Percentiles rank a stretch among this genome's conserved stretches.
phyloP scores from a whole-genome alignment of 2,329 filamentous ascomycete species.

The Diaporthe sp. region DNA sequence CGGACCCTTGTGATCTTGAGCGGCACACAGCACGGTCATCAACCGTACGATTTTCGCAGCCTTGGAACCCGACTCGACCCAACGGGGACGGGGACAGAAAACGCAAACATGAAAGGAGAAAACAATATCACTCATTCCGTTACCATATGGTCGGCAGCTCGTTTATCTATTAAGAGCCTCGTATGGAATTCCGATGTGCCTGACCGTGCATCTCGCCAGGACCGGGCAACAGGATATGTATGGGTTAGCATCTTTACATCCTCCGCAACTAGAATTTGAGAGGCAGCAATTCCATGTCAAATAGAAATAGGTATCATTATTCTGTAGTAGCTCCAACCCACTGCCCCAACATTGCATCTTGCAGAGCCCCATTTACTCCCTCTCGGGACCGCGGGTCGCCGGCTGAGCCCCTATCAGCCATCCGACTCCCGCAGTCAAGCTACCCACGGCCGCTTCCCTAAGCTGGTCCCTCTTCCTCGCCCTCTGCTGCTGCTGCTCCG shows the following conservation, averaged over 20 bases:
- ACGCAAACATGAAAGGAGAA: too few relatives aligned
- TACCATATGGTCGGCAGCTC: too few relatives aligned
- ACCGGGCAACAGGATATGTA: neutral
- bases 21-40: neutral
- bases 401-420: conserved; percentile 75
- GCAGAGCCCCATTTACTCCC: conserved; percentile 42
- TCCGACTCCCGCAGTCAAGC: conserved; percentile 75
- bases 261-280: neutral
- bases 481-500: conserved; percentile 48
- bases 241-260: too few relatives aligned
- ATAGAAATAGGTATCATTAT: conserved; percentile 29
- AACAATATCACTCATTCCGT: too few relatives aligned
- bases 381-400: conserved; percentile 48
- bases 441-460: conserved; percentile 76
- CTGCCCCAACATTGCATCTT: too few relatives aligned
- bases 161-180: too few relatives aligned
- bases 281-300: neutral
- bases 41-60: neutral
- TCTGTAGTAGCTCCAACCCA: neutral
- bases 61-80: too few relatives aligned
- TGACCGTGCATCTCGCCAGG: neutral
- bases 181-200: too few relatives aligned
- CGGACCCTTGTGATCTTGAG: neutral
- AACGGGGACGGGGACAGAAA: too few relatives aligned
- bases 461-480: conserved; percentile 81